Percentiles rank a stretch among this genome's conserved stretches.
These are phyloP conservation scores for Ogataea pilisensis DNA, from an alignment of 805 yeast genomes.

Conservation along the genomic window DNA sequence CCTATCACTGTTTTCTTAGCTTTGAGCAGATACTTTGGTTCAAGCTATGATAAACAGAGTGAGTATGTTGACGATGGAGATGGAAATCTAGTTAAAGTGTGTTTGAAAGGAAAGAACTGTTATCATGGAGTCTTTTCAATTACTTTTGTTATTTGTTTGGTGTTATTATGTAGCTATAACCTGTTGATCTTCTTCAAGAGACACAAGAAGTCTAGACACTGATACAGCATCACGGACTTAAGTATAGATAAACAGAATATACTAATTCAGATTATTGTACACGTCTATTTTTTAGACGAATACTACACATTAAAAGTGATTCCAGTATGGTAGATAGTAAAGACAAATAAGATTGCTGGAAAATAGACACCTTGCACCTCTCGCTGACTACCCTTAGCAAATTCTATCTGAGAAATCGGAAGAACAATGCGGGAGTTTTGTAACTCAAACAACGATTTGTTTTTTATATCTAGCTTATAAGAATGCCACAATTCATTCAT, in stretches of 20 bases:
- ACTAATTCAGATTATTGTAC: background rate
- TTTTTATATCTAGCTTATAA: too few species aligned
- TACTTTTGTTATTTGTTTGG: slow-evolving; percentile 33
- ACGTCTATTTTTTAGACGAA: too few species aligned
- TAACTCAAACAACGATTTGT: too few species aligned
- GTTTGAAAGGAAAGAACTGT: slow-evolving; percentile 42
- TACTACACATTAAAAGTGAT: background rate
- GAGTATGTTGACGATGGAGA: slow-evolving; percentile 34
- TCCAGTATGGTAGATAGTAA: too few species aligned
- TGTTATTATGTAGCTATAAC: slow-evolving; percentile 20
- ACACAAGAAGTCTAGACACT: background rate
- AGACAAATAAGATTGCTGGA: too few species aligned
- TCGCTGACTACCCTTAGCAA: too few species aligned
- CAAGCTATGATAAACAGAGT: slow-evolving; percentile 44
- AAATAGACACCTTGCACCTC: background rate
- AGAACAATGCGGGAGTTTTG: too few species aligned
- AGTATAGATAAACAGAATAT: background rate
- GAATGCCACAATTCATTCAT: too few species aligned
- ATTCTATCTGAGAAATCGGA: too few species aligned
- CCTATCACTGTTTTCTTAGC: slow-evolving; percentile 53
- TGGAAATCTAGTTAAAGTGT: slow-evolving; percentile 31
- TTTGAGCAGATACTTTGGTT: slow-evolving; percentile 54
- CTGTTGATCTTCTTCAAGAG: slow-evolving; percentile 9
- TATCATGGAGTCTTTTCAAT: slow-evolving; percentile 45
- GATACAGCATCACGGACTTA: background rate